Evolutionary conservation across 129 eudicot species (phyloP).

Genomic region (Daucus carota): DNA sequence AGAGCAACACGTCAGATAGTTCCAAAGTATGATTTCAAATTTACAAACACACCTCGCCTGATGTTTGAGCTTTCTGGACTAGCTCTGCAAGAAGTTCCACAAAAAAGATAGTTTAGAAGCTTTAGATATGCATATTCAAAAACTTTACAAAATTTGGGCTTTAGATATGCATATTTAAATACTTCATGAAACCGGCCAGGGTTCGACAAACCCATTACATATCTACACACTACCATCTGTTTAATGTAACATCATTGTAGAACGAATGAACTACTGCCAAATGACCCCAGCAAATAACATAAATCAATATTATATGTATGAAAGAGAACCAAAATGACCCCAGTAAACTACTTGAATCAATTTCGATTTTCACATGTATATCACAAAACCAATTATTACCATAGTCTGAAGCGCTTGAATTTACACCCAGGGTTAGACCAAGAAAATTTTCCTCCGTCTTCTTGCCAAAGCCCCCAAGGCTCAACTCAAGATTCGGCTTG

Average conservation of each 20-base stretch:
- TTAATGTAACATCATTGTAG: neutral
- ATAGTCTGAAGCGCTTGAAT: conserved; percentile 50
- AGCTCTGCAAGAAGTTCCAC: conserved; percentile 45
- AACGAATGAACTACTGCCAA: neutral
- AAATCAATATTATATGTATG: neutral
- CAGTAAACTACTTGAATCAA: neutral
- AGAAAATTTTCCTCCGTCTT: conserved; percentile 66
- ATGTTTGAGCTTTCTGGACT: conserved; percentile 32
- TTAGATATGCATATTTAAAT: neutral
- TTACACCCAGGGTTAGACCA: conserved; percentile 87
- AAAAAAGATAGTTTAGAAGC: neutral
- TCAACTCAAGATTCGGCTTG: conserved; percentile 83
- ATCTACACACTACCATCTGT: neutral
- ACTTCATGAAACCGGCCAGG: neutral
- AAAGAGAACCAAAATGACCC: neutral
- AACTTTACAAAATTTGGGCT: neutral
- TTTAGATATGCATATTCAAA: neutral
- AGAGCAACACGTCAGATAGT: neutral
- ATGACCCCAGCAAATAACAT: neutral
- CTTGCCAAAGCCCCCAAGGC: conserved; percentile 72
- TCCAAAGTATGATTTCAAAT: neutral
- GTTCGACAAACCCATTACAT: neutral
- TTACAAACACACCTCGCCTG: conserved; percentile 48
- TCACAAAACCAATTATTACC: conserved; percentile 32
- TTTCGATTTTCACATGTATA: neutral